phyloP scores from a whole-genome alignment of 2,329 filamentous ascomycete genomes.

The Ilyonectria destructans region DNA sequence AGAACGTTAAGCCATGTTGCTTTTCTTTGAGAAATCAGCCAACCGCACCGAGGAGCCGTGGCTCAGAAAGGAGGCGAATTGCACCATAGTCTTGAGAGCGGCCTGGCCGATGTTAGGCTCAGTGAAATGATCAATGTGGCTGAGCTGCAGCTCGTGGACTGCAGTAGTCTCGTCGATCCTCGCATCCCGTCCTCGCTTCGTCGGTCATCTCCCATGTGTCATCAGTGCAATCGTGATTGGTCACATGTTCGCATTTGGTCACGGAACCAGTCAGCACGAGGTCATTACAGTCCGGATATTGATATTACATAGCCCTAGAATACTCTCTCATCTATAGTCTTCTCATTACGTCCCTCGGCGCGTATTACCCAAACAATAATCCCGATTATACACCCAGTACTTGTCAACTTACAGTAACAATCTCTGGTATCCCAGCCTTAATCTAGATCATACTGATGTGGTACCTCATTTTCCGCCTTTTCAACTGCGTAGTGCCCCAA shows the following conservation, averaged over 20 bases:
- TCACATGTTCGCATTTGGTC: neutral
- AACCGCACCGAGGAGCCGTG: neutral
- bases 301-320: too few species aligned
- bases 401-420: too few species aligned
- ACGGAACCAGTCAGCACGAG: neutral
- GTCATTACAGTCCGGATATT: neutral
- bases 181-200: too few species aligned
- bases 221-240: neutral
- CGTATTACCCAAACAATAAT: too few species aligned
- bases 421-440: too few species aligned
- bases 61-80: constrained; percentile 7
- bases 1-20: neutral
- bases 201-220: neutral
- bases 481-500: constrained; percentile 60
- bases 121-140: neutral
- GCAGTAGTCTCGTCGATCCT: neutral
- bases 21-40: neutral
- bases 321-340: too few species aligned
- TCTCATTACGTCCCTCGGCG: too few species aligned
- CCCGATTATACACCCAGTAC: too few species aligned
- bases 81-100: neutral
- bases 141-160: neutral
- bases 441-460: too few species aligned
- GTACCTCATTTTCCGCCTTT: constrained; percentile 38
- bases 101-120: neutral